Base-by-base conservation (phyloP, 768 basidiomycete species). In the Mycena amicta region DNA sequence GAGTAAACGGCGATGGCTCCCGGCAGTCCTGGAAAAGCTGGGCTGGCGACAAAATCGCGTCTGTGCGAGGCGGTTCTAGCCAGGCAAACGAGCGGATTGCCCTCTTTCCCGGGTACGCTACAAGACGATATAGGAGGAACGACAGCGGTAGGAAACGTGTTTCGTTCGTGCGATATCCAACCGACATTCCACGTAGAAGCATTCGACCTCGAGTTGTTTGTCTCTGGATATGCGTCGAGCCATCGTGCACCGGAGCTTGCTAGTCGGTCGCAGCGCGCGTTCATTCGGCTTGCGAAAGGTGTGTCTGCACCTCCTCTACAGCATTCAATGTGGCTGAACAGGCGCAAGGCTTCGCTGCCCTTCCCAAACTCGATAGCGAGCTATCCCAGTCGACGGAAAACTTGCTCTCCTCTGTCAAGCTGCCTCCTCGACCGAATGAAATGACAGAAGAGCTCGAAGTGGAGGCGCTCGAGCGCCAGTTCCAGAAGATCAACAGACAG, bases 31-130 rank as follows among this genome's bases (percentile, higher is more conserved):
- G 84, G 86, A 71, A 80, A 51, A 78, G 82, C 25, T 90, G 88
- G 87, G 85, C 87, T 3, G 80, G 82, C 3, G 78, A 85, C 72
- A 88, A 81, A 68, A 75, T 85, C 0, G 74, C 68, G 67, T 51
- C 62, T 69, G 47, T 37, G 46, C 53, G 3, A 62, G 55, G 25
- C 52, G 27, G 59, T 58, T 39, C 53, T 16, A 63, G 67, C 29
- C 55, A 11, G 53, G 31, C 46, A 39, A 47, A 46, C 18, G 86
- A 89, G 63, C 76, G 76, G 39, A 66, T 89, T 3, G 75, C 79
- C 18, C 67, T 92, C 23, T 93, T 93, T 72, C 92, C 92, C 4
- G 90, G 92, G 2, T 94, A 91, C 90, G 92, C 91, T 2, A 80
- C 82, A 5, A 76, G 83, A 52, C 72, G 82, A 27, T 85, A 83